Conservation (phyloP, 495 filamentous ascomycete genomes). For the Aeminium ludgeri region DNA sequence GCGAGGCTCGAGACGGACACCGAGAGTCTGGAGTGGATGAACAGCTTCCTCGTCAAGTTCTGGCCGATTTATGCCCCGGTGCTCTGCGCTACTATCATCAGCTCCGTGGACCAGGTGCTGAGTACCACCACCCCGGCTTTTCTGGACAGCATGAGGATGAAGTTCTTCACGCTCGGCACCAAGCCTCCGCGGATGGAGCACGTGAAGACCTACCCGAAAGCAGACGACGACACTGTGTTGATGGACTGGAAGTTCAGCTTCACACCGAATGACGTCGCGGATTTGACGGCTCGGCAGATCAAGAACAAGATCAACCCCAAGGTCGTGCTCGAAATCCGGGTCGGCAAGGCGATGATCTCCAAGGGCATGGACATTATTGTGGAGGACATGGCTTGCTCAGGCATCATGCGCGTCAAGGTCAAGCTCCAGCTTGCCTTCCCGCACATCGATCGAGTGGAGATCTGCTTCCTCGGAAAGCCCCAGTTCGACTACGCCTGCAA, state of each 20-base stretch:
- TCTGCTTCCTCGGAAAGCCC: constrained; percentile 63
- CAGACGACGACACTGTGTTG: constrained; percentile 81
- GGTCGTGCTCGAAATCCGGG: constrained; percentile 76
- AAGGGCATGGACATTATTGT: constrained; percentile 96
- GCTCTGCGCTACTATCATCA: constrained; percentile 78
- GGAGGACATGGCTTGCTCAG: constrained; percentile 88
- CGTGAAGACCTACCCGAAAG: constrained; percentile 94
- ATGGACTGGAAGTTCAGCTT: constrained; percentile 99
- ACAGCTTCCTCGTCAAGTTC: constrained; percentile 95
- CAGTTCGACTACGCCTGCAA: constrained; percentile 94
- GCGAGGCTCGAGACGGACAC: constrained; percentile 76
- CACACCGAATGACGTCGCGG: constrained; percentile 80
- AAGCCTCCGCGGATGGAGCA: constrained; percentile 94
- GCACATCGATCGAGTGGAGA: constrained; percentile 80
- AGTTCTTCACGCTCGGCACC: constrained; percentile 76
- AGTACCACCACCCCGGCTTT: constrained; percentile 82
- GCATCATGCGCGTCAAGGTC: constrained; percentile 89
- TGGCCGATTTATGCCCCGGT: constrained; percentile 98
- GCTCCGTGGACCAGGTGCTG: constrained; percentile 84
- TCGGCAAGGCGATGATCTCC: constrained; percentile 88
- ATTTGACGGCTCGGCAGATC: constrained; percentile 76
- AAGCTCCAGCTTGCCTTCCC: constrained; percentile 94
- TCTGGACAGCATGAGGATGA: constrained; percentile 80
- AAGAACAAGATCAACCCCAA: constrained; percentile 96
- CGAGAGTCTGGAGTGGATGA: constrained; percentile 96